Evolutionary conservation across 164 flowering plant species (phyloP).

Genomic region (Vitis rotundifolia): DNA sequence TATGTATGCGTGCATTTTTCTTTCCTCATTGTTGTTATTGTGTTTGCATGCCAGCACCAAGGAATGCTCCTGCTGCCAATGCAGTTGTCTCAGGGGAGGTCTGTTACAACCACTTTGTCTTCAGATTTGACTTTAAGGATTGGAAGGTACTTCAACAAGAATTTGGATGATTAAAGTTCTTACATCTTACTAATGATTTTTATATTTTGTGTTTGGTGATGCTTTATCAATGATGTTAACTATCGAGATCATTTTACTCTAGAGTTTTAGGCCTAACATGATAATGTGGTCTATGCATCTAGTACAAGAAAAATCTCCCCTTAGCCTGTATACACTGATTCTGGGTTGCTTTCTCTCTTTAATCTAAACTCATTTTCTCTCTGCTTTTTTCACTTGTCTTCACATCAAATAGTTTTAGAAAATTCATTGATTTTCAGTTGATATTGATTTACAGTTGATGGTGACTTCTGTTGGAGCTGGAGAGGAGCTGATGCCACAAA

Average conservation of each 20-base stretch:
- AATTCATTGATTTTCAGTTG: neutral
- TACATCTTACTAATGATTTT: neutral
- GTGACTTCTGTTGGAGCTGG: constrained; percentile 26
- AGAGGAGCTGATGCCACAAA: constrained; percentile 51
- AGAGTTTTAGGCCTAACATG: too few species aligned
- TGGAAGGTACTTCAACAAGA: constrained; percentile 67
- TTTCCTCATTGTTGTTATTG: neutral
- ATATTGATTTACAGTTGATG: constrained; percentile 31
- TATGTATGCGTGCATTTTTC: neutral
- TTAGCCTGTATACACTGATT: too few species aligned
- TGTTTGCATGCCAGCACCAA: constrained; percentile 55
- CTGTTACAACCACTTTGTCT: constrained; percentile 69
- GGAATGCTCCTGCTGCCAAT: constrained; percentile 77
- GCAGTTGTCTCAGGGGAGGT: constrained; percentile 62
- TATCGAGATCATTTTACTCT: constrained; percentile 13
- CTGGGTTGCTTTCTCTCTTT: too few species aligned
- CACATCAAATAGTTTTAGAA: constrained; percentile 3
- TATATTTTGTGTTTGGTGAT: neutral
- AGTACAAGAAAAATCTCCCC: too few species aligned
- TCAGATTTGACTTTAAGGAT: constrained; percentile 83
- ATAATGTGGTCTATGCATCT: constrained; percentile 29
- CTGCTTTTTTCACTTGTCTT: constrained; percentile 1
- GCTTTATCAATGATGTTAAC: too few species aligned
- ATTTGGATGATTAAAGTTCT: neutral
- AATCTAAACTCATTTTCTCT: too few species aligned